phyloP scores from a whole-genome alignment of 1,139 yeast genomes.

The Scheffersomyces parashehatae region DNA sequence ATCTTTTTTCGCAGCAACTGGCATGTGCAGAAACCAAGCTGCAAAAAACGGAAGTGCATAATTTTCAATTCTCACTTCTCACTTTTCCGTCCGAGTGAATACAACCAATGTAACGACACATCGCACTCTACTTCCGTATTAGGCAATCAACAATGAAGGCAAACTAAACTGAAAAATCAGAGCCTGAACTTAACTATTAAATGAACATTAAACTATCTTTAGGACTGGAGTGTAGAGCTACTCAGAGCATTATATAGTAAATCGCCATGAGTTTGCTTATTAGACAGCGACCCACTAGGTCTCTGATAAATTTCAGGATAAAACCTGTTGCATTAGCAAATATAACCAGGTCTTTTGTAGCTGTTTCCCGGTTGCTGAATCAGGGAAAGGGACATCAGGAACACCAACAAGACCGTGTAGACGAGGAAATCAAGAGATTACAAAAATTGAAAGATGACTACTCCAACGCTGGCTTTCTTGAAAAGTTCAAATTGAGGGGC shows the following conservation, averaged over 20 bases:
- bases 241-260: too few relatives aligned
- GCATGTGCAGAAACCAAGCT: too few relatives aligned
- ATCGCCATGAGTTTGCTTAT: neutral
- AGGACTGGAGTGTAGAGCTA: too few relatives aligned
- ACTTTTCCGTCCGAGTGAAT: too few relatives aligned
- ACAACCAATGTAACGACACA: too few relatives aligned
- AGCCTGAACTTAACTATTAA: neutral
- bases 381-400: neutral
- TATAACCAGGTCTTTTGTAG: neutral
- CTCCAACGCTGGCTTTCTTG: slow-evolving; percentile 27
- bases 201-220: too few relatives aligned
- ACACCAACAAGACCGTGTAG: slow-evolving; percentile 10
- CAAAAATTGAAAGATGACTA: slow-evolving; percentile 24
- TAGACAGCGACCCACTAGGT: neutral
- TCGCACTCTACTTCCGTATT: slow-evolving; percentile 9
- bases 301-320: neutral
- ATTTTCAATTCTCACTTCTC: too few relatives aligned
- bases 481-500: slow-evolving; percentile 23
- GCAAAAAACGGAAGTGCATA: too few relatives aligned
- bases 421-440: slow-evolving; percentile 20
- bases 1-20: too few relatives aligned
- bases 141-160: slow-evolving; percentile 19
- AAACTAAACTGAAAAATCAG: slow-evolving; percentile 7
- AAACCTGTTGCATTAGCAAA: neutral
- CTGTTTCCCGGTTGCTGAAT: too few relatives aligned